Base-by-base conservation (phyloP, 2,329 filamentous ascomycete genomes). In the Fusarium sp. region DNA sequence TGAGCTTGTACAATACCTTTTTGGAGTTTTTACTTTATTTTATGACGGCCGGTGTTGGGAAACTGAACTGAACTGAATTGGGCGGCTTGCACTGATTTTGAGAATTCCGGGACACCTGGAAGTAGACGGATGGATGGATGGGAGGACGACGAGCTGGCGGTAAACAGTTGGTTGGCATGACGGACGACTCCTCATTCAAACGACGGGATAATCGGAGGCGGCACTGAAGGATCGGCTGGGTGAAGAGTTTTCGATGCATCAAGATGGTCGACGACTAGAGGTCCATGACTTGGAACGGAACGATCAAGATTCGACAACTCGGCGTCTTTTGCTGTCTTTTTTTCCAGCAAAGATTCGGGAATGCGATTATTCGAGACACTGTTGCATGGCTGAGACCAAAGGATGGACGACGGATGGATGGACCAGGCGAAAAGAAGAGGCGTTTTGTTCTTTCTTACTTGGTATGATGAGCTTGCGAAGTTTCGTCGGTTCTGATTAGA, bases 1-100 rank as follows among this genome's bases (percentile, higher is more conserved):
- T 73, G 71, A 75, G 75, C 76, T 78, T 78, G 76, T 78, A 78
- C 71, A 78, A 77, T 75, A 73, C 72, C 68, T 69, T 69, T 74
- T 58, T 74, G 70, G 74, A 68, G 70, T 75, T 73, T 52, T 65
- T 31, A 31, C n/a, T 62, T 48, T 48, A 48, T 66, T 72, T 75
- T 65, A 72, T 76, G 71, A 77, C 64, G 73, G 73, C 66, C 65
- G 75, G 73, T 78, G 76, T 78, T 77, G 76, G 68, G 67, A 71
- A 76, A 72, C 66, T 77, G 72, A 76, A 72, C 66, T 77, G 72
- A 76, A 72, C 66, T 77, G 72, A 74, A 67, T 60, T 73, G 69
- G 73, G 73, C 48, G 73, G 73, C 66, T 75, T 75, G 72, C 72
- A 63, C 62, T 74, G 72, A 74, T 68, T 75, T 66, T 70, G 69